Percentiles rank a stretch among this genome's conserved stretches.
phyloP scores from a whole-genome alignment of 768 basidiomycete genomes.

The Hortiboletus campestris region DNA sequence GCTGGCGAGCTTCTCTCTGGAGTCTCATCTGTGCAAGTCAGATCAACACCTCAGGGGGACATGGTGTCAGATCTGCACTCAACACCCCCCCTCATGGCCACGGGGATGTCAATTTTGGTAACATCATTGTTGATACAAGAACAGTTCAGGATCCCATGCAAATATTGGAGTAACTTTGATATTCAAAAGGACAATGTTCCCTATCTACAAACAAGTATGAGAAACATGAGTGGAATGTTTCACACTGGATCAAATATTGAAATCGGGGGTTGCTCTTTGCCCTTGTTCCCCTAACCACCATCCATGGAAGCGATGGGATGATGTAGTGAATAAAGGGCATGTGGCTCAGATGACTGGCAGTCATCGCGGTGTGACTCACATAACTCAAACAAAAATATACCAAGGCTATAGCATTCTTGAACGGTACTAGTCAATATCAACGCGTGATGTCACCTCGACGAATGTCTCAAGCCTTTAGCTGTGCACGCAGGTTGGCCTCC shows the following conservation, averaged over 20 bases:
- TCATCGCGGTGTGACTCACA: slow-evolving; percentile 3
- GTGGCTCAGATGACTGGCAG: background rate
- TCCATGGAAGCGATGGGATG: slow-evolving; percentile 47
- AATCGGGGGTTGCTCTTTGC: slow-evolving; percentile 52
- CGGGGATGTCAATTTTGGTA: too few relatives aligned
- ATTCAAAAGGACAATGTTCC: slow-evolving; percentile 21
- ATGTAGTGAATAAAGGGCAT: slow-evolving; percentile 74
- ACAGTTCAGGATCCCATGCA: too few relatives aligned
- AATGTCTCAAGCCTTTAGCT: slow-evolving; percentile 63
- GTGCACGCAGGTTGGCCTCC: slow-evolving; percentile 81
- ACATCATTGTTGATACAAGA: too few relatives aligned
- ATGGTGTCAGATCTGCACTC: too few relatives aligned
- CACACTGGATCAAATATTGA: slow-evolving; percentile 14
- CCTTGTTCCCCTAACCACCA: slow-evolving; percentile 82
- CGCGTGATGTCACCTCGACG: slow-evolving; percentile 2
- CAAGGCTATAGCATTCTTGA: slow-evolving; percentile 21
- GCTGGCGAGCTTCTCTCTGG: too few relatives aligned
- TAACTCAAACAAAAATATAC: slow-evolving; percentile 7
- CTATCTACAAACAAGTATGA: slow-evolving; percentile 16
- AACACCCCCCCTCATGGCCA: too few relatives aligned
- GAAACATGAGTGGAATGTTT: slow-evolving; percentile 16
- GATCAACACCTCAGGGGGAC: too few relatives aligned
- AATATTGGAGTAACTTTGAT: background rate
- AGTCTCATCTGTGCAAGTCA: too few relatives aligned
- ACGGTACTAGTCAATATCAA: slow-evolving; percentile 12